phyloP scores from a whole-genome alignment of 495 filamentous ascomycete genomes.

The Lophiostoma macrostomum region DNA sequence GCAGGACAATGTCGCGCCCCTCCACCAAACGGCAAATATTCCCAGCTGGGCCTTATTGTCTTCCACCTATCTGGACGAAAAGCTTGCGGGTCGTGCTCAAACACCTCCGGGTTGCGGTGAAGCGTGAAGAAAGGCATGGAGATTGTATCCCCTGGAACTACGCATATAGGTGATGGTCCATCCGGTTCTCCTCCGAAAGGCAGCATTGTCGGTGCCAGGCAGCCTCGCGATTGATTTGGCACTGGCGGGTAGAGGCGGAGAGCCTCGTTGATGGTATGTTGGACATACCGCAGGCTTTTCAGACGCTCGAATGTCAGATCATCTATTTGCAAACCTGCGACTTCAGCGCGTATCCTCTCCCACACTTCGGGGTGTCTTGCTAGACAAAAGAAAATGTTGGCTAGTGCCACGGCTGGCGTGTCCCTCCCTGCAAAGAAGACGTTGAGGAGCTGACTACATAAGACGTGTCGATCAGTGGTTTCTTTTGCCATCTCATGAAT shows the following conservation, averaged over 20 bases:
- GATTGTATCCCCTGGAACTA: conserved; percentile 1
- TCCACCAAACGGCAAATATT: conserved; percentile 41
- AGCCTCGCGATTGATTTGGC: neutral
- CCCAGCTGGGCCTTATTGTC: conserved; percentile 30
- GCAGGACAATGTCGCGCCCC: conserved; percentile 38
- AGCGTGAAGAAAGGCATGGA: conserved; percentile 8
- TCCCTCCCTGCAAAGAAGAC: too few relatives aligned
- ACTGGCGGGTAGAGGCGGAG: conserved; percentile 41
- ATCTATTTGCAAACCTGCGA: too few relatives aligned
- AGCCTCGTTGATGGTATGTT: too few relatives aligned
- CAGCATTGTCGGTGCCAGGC: conserved; percentile 45
- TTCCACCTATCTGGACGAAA: conserved; percentile 34
- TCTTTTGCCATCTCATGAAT: too few relatives aligned
- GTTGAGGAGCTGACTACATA: too few relatives aligned
- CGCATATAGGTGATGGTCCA: conserved; percentile 34
- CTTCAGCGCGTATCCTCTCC: too few relatives aligned
- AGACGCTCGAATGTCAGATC: too few relatives aligned
- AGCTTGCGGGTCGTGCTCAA: conserved; percentile 8
- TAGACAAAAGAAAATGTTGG: too few relatives aligned
- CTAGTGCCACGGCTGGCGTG: too few relatives aligned
- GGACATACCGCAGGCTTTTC: too few relatives aligned
- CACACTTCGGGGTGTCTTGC: too few relatives aligned
- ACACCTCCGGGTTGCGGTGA: conserved; percentile 31
- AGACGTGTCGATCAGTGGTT: too few relatives aligned
- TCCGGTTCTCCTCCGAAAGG: conserved; percentile 51